These are phyloP conservation scores for Glaciozyma antarctica DNA, from an alignment of 768 basidiomycete species.

Conservation along the genomic window DNA sequence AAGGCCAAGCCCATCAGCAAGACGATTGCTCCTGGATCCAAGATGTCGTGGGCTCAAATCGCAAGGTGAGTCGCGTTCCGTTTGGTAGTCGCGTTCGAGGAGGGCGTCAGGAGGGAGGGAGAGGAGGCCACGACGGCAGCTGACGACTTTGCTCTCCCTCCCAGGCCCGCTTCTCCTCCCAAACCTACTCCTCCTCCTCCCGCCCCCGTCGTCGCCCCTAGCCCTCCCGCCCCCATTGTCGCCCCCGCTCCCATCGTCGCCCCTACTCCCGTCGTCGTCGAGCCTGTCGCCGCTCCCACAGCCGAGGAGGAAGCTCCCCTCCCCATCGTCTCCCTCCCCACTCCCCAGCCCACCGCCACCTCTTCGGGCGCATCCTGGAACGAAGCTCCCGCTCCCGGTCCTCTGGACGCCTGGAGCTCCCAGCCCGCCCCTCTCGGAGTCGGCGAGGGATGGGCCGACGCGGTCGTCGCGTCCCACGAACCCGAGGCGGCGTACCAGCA, in stretches of 20 bases:
- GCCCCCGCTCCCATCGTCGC: constrained; percentile 4
- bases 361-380: constrained; percentile 5
- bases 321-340: constrained; percentile 20
- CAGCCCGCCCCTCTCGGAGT: constrained; percentile 30
- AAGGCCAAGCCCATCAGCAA: not conserved
- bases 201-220: constrained; percentile 2
- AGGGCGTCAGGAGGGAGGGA: not conserved
- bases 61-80: constrained; percentile 9
- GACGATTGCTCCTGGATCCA: constrained; percentile 23
- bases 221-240: not conserved
- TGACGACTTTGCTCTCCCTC: not conserved
- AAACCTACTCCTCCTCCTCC: constrained; percentile 22
- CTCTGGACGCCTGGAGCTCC: constrained; percentile 32
- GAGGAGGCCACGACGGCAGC: not conserved
- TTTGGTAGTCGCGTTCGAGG: not conserved
- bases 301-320: constrained; percentile 1
- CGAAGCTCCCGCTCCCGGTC: constrained; percentile 5
- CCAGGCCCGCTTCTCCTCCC: constrained; percentile 19
- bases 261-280: constrained; percentile 6
- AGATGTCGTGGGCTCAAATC: constrained; percentile 30
- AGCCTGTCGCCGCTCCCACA: constrained; percentile 3
- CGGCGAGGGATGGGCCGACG: constrained; percentile 35
- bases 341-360: constrained; percentile 15
- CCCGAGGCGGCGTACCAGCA: constrained; percentile 4
- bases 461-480: constrained; percentile 21